phyloP scores from a whole-genome alignment of 2,329 filamentous ascomycete species.

The Pseudogymnoascus sp. region DNA sequence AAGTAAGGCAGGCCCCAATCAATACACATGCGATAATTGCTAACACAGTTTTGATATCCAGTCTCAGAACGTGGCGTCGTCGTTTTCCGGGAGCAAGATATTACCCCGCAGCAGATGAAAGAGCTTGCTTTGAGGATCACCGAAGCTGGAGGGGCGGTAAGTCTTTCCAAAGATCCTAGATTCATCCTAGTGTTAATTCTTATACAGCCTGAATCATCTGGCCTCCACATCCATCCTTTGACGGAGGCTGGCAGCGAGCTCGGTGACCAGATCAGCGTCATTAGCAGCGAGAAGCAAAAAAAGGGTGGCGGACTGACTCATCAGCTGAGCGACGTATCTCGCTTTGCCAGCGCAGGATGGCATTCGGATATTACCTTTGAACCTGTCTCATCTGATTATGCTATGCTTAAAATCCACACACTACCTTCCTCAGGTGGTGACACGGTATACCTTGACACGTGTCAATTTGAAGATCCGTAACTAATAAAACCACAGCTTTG shows the following conservation, averaged over 20 bases:
- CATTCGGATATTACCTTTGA: conserved; percentile 48
- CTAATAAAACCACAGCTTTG: conserved; percentile 29
- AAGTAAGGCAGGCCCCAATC: conserved; percentile 25
- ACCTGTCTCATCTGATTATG: conserved; percentile 44
- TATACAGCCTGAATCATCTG: conserved; percentile 31
- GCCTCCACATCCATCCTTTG: conserved; percentile 46
- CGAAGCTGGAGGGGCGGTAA: conserved; percentile 34
- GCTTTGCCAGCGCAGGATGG: conserved; percentile 41
- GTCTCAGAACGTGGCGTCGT: conserved; percentile 42
- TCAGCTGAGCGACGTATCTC: conserved; percentile 41
- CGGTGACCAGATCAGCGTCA: conserved; percentile 48
- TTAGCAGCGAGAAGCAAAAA: conserved; percentile 48
- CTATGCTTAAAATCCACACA: conserved; percentile 41
- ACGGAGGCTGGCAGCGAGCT: conserved; percentile 44
- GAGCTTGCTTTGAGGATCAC: conserved; percentile 38
- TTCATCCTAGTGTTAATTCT: neutral
- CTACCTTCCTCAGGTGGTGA: conserved; percentile 40
- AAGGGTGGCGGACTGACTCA: conserved; percentile 45
- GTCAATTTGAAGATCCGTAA: conserved; percentile 8
- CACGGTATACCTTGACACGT: conserved; percentile 16
- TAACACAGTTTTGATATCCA: neutral
- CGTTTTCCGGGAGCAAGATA: conserved; percentile 41
- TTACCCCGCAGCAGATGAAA: conserved; percentile 37
- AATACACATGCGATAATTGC: neutral
- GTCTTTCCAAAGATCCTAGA: neutral